Percentiles rank a stretch among this genome's conserved stretches.
These are phyloP conservation scores for Phaffomyces opuntiae DNA, from an alignment of 805 yeast genomes.

Conservation along the genomic window DNA sequence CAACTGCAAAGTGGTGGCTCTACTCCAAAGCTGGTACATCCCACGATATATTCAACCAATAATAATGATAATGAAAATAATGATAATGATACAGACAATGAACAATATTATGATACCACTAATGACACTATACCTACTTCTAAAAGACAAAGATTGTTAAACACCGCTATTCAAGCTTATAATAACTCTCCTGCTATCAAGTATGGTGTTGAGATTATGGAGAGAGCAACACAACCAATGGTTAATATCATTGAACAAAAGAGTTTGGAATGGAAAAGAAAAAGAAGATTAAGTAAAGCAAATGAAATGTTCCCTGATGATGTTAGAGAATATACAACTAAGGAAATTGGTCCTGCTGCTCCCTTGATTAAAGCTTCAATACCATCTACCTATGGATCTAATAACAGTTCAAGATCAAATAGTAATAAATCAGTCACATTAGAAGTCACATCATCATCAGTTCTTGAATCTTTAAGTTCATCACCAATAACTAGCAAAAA, in stretches of 20 bases:
- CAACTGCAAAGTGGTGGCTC: conserved; percentile 5
- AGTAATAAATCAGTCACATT: neutral
- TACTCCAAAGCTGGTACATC: neutral
- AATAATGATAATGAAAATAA: conserved; percentile 2
- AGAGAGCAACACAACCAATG: conserved; percentile 47
- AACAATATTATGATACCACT: conserved; percentile 37
- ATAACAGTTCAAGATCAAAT: neutral
- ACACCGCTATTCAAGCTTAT: conserved; percentile 24
- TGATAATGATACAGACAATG: conserved; percentile 22
- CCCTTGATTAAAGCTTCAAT: conserved; percentile 4
- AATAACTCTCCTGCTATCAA: conserved; percentile 40
- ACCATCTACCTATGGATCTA: conserved; percentile 1
- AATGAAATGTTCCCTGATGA: conserved; percentile 25
- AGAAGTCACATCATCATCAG: conserved; percentile 4
- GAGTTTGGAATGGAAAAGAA: conserved; percentile 27
- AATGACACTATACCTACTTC: conserved; percentile 4
- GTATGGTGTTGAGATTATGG: conserved; percentile 56
- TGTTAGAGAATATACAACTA: conserved; percentile 7
- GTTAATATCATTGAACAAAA: conserved; percentile 40
- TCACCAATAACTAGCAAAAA: conserved; percentile 9
- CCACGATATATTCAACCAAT: neutral
- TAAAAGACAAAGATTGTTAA: conserved; percentile 2
- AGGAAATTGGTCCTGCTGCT: conserved; percentile 5
- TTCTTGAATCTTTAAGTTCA: conserved; percentile 6
- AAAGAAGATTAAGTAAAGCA: conserved; percentile 29